phyloP scores from a whole-genome alignment of 1,284 basidiomycete species.

The Volvariella volvacea region DNA sequence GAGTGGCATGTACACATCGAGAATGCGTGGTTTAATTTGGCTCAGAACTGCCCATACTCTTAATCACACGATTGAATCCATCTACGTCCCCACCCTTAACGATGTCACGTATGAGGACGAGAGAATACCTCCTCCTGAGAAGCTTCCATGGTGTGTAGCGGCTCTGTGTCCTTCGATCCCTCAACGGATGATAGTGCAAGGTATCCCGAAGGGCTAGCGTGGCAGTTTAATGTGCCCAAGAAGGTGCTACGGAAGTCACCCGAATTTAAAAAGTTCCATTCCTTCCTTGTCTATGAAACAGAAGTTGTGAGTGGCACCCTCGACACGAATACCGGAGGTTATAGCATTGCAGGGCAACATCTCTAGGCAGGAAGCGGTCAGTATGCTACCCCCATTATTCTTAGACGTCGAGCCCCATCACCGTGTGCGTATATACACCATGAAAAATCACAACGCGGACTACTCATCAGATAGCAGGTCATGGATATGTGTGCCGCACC shows the following conservation, averaged over 20 bases:
- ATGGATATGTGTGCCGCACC: conserved; percentile 99
- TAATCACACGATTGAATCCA: conserved; percentile 66
- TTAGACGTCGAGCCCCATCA: conserved; percentile 94
- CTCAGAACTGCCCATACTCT: conserved; percentile 66
- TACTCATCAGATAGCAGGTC: conserved; percentile 43
- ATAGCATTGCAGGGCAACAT: conserved; percentile 72
- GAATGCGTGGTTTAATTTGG: neutral
- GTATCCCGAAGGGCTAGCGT: conserved; percentile 93
- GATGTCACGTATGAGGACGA: conserved; percentile 78
- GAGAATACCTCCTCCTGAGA: conserved; percentile 70
- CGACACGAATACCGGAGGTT: neutral
- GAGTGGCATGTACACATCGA: conserved; percentile 21
- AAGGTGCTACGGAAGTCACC: conserved; percentile 83
- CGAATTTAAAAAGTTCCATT: conserved; percentile 96
- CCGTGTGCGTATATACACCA: conserved; percentile 16
- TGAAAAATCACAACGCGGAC: neutral
- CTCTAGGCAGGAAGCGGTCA: conserved; percentile 95
- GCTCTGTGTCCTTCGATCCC: neutral
- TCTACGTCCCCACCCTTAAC: conserved; percentile 75
- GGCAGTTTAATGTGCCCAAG: conserved; percentile 94
- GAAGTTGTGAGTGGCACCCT: conserved; percentile 66
- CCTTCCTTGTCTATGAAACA: conserved; percentile 96
- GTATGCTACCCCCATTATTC: conserved; percentile 96
- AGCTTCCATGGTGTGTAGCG: conserved; percentile 67
- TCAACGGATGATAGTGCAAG: too few relatives aligned